Conservation (phyloP, 2,329 filamentous ascomycete species). For the Sarocladium oryzae region DNA sequence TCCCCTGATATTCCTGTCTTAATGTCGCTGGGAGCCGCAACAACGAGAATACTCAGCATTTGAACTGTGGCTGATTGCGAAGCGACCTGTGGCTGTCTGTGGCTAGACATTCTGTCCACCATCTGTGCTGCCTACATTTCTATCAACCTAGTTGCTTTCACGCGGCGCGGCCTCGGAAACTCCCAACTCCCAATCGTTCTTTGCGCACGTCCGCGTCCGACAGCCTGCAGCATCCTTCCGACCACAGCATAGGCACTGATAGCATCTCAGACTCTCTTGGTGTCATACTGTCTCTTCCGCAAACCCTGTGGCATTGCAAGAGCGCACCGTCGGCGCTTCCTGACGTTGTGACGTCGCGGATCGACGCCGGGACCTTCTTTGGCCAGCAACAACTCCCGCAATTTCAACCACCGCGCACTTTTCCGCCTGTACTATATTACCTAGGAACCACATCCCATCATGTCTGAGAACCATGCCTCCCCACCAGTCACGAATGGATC, state of each 20-base stretch:
- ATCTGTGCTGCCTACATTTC: too few species aligned
- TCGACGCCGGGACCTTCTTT: not conserved
- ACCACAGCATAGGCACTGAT: not conserved
- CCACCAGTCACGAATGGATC: not conserved
- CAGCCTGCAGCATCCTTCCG: not conserved
- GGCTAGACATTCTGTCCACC: not conserved
- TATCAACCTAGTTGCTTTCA: too few species aligned
- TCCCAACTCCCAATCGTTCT: not conserved
- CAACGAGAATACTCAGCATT: too few species aligned
- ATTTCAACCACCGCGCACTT: not conserved
- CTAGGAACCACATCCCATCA: not conserved
- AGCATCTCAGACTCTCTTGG: not conserved
- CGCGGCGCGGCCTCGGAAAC: not conserved
- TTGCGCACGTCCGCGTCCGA: not conserved
- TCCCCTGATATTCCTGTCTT: too few species aligned
- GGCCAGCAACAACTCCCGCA: not conserved
- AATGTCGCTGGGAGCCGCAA: too few species aligned
- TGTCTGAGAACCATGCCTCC: not conserved
- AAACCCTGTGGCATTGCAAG: too few species aligned
- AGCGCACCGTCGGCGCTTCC: not conserved
- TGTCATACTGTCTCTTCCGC: not conserved
- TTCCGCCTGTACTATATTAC: not conserved
- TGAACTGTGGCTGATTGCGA: too few species aligned
- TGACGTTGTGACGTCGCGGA: constrained; percentile 3
- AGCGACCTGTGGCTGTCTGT: not conserved